phyloP scores from a whole-genome alignment of 441 rosid species.

The Corymbia calophylla region DNA sequence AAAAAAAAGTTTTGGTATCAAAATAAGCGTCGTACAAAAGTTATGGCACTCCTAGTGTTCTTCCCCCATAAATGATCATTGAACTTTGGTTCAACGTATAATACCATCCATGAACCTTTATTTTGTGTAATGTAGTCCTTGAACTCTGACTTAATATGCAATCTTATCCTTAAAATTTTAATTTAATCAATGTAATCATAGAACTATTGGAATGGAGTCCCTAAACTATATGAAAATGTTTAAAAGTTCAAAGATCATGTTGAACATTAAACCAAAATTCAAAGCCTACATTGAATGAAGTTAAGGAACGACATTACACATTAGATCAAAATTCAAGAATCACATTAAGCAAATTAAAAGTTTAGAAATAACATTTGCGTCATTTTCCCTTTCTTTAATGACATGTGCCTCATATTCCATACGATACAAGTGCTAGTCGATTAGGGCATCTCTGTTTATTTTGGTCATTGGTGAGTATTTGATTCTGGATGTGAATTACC shows the following conservation, averaged over 20 bases:
- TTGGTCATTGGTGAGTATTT: not conserved
- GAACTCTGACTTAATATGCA: too few species aligned
- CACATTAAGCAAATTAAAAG: not conserved
- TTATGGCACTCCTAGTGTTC: too few species aligned
- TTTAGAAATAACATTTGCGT: rapidly evolving
- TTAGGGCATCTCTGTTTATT: not conserved
- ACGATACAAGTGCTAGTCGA: not conserved
- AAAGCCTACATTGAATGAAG: not conserved
- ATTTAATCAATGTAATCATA: not conserved
- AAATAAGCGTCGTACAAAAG: too few species aligned
- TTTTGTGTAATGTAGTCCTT: too few species aligned
- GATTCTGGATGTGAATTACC: too few species aligned
- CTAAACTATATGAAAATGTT: not conserved
- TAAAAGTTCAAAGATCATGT: not conserved
- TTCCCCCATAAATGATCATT: too few species aligned
- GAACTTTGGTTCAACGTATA: too few species aligned
- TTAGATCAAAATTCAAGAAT: rapidly evolving
- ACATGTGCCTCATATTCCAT: not conserved
- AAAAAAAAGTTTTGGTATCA: too few species aligned
- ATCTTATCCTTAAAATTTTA: not conserved
- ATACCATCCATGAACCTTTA: not conserved
- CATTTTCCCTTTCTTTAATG: not conserved
- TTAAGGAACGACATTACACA: not conserved
- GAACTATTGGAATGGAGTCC: too few species aligned
- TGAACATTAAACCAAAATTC: not conserved